These are phyloP conservation scores for Paratinospora sagittata DNA, from an alignment of 164 flowering plant species.

Conservation along the genomic window DNA sequence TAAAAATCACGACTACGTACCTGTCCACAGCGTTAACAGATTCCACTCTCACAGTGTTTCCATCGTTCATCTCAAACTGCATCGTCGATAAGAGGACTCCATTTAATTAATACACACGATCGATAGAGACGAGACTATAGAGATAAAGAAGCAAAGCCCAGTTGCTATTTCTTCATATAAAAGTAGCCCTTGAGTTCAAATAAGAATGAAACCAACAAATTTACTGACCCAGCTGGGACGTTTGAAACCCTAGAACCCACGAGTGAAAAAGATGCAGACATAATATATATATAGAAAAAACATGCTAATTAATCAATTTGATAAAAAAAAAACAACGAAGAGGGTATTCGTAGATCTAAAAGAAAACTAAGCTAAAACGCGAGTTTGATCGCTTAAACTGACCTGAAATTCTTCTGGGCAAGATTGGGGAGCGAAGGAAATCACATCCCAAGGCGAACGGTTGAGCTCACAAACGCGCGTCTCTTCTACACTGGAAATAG, in stretches of 20 bases:
- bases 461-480: conserved; percentile 43
- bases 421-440: conserved; percentile 22
- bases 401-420: conserved; percentile 12
- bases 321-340: not conserved
- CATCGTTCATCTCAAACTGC: conserved; percentile 31
- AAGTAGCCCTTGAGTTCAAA: conserved; percentile 13
- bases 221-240: not conserved
- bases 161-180: conserved; percentile 16
- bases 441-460: conserved; percentile 61
- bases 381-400: not conserved
- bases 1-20: conserved; percentile 21
- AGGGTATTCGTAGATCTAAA: conserved; percentile 16
- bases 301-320: too few species aligned
- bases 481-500: conserved; percentile 12
- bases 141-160: conserved; percentile 22
- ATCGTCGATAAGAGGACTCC: not conserved
- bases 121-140: too few species aligned
- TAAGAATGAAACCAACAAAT: not conserved
- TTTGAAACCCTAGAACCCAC: conserved; percentile 16
- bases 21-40: conserved; percentile 32
- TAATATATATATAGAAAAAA: too few species aligned
- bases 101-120: conserved; percentile 5
- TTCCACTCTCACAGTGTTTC: conserved; percentile 30
- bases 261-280: too few species aligned
- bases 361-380: not conserved